phyloP scores from a whole-genome alignment of 495 filamentous ascomycete species.

The Schizothecium vesticola region DNA sequence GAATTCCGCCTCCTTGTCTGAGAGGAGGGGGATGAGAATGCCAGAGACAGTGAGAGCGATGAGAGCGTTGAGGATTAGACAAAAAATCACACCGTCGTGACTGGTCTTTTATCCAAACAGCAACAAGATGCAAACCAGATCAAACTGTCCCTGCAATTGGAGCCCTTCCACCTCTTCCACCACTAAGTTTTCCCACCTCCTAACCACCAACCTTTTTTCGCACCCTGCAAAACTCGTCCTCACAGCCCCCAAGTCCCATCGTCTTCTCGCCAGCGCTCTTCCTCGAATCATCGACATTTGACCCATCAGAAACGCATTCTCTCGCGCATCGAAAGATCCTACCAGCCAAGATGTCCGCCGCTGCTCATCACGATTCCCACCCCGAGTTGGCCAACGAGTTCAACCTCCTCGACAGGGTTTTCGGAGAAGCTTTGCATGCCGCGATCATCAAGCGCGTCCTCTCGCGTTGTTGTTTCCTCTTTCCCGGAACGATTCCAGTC shows the following conservation, averaged over 20 bases:
- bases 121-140: background rate
- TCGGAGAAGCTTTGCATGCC: background rate
- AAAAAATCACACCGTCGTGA: background rate
- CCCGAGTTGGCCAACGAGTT: background rate
- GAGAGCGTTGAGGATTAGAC: background rate
- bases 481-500: background rate
- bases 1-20: too few species aligned
- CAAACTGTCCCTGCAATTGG: too few species aligned
- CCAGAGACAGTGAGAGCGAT: background rate
- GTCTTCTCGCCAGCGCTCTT: too few species aligned
- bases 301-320: too few species aligned
- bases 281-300: too few species aligned
- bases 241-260: too few species aligned
- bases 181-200: too few species aligned
- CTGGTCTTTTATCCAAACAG: background rate
- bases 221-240: too few species aligned
- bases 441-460: background rate
- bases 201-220: too few species aligned
- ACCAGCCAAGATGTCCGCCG: background rate
- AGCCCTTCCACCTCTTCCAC: too few species aligned
- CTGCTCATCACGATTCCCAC: background rate
- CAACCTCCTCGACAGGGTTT: background rate
- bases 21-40: too few species aligned
- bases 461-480: background rate
- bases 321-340: too few species aligned